Evolutionary conservation across 2,329 filamentous ascomycete species (phyloP), one percentile per base, ranked within the genome.

Genomic region (Cladosporium sp.): DNA sequence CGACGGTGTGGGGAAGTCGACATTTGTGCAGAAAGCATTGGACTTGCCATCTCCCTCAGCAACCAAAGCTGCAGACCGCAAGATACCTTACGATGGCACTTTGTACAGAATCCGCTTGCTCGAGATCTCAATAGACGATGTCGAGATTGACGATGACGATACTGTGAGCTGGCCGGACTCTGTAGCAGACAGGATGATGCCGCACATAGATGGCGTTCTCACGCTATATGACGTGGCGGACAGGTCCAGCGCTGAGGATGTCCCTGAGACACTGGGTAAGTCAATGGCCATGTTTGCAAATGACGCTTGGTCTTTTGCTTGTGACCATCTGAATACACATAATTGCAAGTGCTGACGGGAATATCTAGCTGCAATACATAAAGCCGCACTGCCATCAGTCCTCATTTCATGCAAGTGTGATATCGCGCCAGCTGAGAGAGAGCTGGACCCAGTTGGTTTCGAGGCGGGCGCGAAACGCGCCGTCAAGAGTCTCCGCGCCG

Each of bases 391-490:
- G 46, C 92, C 93, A 10, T 90, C 90, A 62, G 85, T 94, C 68
- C 85, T 97, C 49, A 91, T 96, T 60, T 92, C 92, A 64, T 94
- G 89, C 77, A 97, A 97, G 83, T 96, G 92, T 81, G 94, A 97
- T 77, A 86, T 88, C 59, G 88, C 89, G 57, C 86, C 89, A 68
- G 84, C 86, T 65, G 82, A 87, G 66, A 88, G 90, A 73, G 86
- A 92, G 74, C 83, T 96, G 64, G 88, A 94, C 73, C 86, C 89
- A 16, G 83, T 87, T 30, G 85, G 81, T 64, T 84, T 95, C 65
- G 88, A 91, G 73, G 79, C 85, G 58, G 82, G 86, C 69, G 91
- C 90, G 46, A 82, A 79, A 68, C 75, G 77, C 70, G 85, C 89
- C 66, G 84, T 89, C 18, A 90, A 87, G 71, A 84, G 78, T 48